Evolutionary conservation across 257 asterid species (phyloP).

Genomic region (Salvia splendens): DNA sequence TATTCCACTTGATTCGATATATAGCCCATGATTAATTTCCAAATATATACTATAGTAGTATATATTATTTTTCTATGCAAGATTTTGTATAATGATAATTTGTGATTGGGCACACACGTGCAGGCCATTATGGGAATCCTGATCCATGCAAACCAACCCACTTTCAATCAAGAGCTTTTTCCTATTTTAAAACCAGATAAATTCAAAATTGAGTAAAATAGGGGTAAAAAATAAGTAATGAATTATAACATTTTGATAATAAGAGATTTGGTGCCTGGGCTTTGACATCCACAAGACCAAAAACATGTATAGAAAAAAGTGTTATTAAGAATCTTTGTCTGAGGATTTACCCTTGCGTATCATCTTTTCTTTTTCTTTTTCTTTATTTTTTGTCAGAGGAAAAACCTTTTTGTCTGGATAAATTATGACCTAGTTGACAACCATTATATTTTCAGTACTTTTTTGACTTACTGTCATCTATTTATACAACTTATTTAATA

Average conservation of each 20-base stretch:
- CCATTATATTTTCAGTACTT: not conserved
- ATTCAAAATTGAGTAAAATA: not conserved
- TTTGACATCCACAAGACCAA: conserved; percentile 28
- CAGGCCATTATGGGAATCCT: conserved; percentile 32
- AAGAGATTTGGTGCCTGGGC: conserved; percentile 22
- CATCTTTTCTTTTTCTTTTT: not conserved
- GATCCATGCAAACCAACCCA: conserved; percentile 38
- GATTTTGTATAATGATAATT: conserved; percentile 35
- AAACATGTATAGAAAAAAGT: conserved; percentile 32
- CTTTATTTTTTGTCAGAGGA: conserved; percentile 10
- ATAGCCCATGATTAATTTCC: no score
- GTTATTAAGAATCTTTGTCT: conserved; percentile 34
- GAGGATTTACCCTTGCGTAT: conserved; percentile 7
- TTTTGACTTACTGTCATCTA: conserved; percentile 12
- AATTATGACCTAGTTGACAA: conserved; percentile 26
- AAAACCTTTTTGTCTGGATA: conserved; percentile 28
- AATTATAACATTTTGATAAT: not conserved
- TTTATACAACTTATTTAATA: not conserved
- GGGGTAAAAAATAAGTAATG: no score
- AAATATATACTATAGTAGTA: no score
- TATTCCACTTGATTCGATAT: no score
- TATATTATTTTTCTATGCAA: not conserved
- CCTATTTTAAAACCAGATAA: not conserved
- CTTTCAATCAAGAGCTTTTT: conserved; percentile 11
- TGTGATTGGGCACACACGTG: conserved; percentile 39